Evolutionary conservation across 225 moss, liverwort and hornwort genomes (phyloP), one percentile per base, ranked within the genome.

Genomic region (Physcomitrellopsis africana): DNA sequence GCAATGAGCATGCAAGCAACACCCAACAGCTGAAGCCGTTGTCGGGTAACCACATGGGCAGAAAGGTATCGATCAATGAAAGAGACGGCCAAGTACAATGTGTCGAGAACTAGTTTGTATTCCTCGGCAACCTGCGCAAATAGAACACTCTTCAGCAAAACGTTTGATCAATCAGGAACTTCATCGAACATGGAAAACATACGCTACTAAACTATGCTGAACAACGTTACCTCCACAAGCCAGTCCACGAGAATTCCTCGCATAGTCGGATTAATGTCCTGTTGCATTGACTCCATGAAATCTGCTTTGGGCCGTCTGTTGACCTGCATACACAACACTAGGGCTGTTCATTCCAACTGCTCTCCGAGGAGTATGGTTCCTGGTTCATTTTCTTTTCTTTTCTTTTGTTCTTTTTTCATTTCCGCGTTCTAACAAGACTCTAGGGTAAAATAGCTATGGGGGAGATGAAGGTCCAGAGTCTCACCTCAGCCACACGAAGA

Each of bases 1-100:
- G 96, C 97, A 53, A 97, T 94, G 19, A 97, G 86, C 97, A 97
- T 97, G 80, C 97, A 94, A n/a, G 97, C 90, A 14, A 97, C 97
- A 15, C 97, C 97, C 8, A 97, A 80, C 65, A 97, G 90, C 87
- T 97, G 97, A 8, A 97, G 84, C 24, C 88, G 90, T 76, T 97
- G 96, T 51, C 96, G 84, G 7, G 87, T 85, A 13, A 97, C 94
- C 43, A 91, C 55, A 42, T 94, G 90, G 22, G 74, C 81, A 15
- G 96, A 97, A 10, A 97, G 87, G 29, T 91, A 97, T 20, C 97
- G 91, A 72, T 97, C 97, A 14, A 97, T 97, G 72, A 91, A 97
- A 2, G 96, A 89, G 15, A 97, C 84, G 0, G 96, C 93, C 59
- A 92, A 77, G 67, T 97, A 97, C 8, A 97, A 81, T 37, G 97